Evolutionary conservation across 1,284 basidiomycete genomes (phyloP), one percentile per base, ranked within the genome.

Genomic region (Cutaneotrichosporon daszewskae): DNA sequence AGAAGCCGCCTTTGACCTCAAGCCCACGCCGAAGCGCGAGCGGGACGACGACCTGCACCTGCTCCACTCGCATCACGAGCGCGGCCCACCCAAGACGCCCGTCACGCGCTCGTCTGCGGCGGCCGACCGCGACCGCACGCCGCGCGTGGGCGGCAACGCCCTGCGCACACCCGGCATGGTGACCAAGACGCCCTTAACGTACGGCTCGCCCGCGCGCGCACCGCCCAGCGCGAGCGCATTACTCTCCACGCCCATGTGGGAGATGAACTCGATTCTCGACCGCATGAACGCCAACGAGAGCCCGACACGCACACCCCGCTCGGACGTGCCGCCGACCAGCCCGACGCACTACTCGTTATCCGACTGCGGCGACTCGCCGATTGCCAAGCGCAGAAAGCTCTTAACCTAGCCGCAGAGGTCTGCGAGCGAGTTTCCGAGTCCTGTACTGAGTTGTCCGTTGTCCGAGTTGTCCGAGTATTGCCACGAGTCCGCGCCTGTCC

Each of bases 211-310:
- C 1, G 55, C 56, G 10, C 41, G 57, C 12, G 42, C 50, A 6
- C 58, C 57, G 36, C 57, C 35, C 31, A 58, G 27, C 25, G 49
- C 37, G 37, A 37, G 37, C 12, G 43, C 56, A 1, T 37, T 58
- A 26, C 47, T 66, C 11, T 63, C 58, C 3, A 69, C 66, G 11
- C 66, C 66, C 0, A 43, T 61, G 49, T 69, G 66, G 66, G 66
- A 69, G 49, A 58, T 61, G 27, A 56, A 54, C 16, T 59, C 62
- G 3, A 55, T 59, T 22, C 48, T 68, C 5, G 59, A 61, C 42
- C 52, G 66, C 19, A 43, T 68, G 37, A 57, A 55, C 24, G 53
- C 56, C 37, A 28, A 40, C 38, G 45, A 46, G 20, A 57, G 49
- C 14, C 54, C 59, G 17, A 57, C 43, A 12, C 39, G 42, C 24